phyloP scores from a whole-genome alignment of 768 basidiomycete species.

The Boletus reticuloceps region DNA sequence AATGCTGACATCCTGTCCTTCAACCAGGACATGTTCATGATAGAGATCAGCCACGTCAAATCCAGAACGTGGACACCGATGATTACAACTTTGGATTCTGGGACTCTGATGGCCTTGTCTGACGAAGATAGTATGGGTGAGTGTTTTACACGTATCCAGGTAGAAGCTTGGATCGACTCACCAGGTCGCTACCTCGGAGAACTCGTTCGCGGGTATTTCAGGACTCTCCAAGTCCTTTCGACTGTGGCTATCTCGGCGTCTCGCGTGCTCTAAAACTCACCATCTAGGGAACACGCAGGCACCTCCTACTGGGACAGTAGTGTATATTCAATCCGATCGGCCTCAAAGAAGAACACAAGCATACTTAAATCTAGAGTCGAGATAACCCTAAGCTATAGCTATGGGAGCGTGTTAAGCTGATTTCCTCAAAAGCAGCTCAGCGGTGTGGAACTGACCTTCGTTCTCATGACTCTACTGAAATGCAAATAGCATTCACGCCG shows the following conservation, averaged over 20 bases:
- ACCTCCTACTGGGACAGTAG: no score
- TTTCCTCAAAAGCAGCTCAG: neutral
- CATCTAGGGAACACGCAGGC: neutral
- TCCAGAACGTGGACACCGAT: slow-evolving; percentile 13
- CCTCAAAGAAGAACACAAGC: neutral
- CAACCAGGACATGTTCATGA: no score
- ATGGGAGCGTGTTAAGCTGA: no score
- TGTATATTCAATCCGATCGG: neutral
- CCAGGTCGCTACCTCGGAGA: neutral
- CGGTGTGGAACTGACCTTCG: neutral
- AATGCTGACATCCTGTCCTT: no score
- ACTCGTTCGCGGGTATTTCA: neutral
- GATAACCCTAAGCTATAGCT: no score
- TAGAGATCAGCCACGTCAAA: no score
- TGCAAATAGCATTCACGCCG: neutral
- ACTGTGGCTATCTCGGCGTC: neutral
- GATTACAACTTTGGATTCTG: neutral
- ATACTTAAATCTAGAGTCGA: neutral
- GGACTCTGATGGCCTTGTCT: neutral
- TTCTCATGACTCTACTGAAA: no score
- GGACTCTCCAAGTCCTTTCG: neutral
- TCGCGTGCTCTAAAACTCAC: neutral
- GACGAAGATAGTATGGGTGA: neutral
- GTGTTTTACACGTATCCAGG: neutral
- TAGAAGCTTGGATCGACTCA: neutral